phyloP scores from a whole-genome alignment of 805 yeast species.

The Pichia paraexigua region DNA sequence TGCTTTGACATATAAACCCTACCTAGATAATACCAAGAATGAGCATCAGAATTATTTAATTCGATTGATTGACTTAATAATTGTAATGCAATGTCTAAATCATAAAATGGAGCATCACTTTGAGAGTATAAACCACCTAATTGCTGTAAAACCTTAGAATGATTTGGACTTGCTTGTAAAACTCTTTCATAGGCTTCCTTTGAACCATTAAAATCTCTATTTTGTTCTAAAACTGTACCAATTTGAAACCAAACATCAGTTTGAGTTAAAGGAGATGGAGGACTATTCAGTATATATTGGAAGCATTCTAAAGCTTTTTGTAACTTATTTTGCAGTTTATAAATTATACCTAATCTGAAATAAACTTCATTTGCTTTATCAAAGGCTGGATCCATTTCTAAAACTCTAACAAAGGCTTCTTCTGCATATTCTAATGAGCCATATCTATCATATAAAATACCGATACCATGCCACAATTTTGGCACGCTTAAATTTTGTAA shows the following conservation, averaged over 20 bases:
- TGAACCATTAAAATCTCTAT: conserved; percentile 85
- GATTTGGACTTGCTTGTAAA: conserved; percentile 80
- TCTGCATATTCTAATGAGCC: conserved; percentile 97
- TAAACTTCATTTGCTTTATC: conserved; percentile 96
- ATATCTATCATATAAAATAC: conserved; percentile 90
- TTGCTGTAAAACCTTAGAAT: conserved; percentile 93
- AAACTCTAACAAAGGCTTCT: conserved; percentile 93
- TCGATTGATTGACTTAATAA: conserved; percentile 82
- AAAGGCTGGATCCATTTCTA: conserved; percentile 92
- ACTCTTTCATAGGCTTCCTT: conserved; percentile 94
- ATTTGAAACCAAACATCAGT: conserved; percentile 99
- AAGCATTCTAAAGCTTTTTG: conserved; percentile 89
- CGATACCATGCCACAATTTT: conserved; percentile 97
- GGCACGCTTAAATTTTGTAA: conserved; percentile 92
- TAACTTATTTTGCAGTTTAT: conserved; percentile 87
- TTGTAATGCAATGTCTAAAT: conserved; percentile 75
- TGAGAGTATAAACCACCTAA: conserved; percentile 90
- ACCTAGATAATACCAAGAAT: conserved; percentile 95
- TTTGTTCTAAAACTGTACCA: conserved; percentile 91
- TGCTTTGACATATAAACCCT: conserved; percentile 95
- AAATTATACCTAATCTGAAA: conserved; percentile 91
- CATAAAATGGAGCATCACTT: conserved; percentile 59
- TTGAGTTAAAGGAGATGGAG: conserved; percentile 93
- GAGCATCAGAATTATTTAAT: conserved; percentile 85
- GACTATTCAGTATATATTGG: conserved; percentile 80